Evolutionary conservation across 331 rosid genomes (phyloP), one percentile per base, ranked within the genome.

Genomic region (Cydonia oblonga): DNA sequence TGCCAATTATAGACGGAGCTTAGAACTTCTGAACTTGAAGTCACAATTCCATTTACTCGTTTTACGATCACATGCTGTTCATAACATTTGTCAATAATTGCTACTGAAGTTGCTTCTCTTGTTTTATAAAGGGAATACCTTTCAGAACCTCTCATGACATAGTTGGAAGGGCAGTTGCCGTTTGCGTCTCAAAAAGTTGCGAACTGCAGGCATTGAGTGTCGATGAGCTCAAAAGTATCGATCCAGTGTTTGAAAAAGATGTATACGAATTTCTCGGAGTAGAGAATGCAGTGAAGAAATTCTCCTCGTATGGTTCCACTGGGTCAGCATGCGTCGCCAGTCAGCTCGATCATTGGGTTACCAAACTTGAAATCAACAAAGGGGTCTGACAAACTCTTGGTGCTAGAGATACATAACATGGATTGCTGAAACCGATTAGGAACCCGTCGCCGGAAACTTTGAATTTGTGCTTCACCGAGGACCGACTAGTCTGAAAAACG

Each of bases 91-190:
- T 16, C 7, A 16, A 14, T 49, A 13, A 51, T 64, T 52, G 49
- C 29, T 64, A 19, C 15, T 72, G 60, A 53, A 66, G 66, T 61
- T 56, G 20, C 59, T 18, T 22, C 9, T 19, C 30, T 51, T 24
- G 16, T 70, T 75, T 32, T 83, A 24, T 80, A 67, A 87, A 95
- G 98, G 97, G 87, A 66, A 80, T 95, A 40, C 97, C 98, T 38
- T 93, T 93, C 76, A 85, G 98, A 72, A 95, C 98, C 7, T 90
- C 97, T 76, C 98, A 95, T 77, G 98, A 91, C 79, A 85, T 89
- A 22, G 96, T 87, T 11, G 98, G 98, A 76, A 89, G 85, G 74
- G 80, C 86, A 0, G 98, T 95, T 30, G 98, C 97, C 24, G 33
- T 88, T 7, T 91, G 98, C 3, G 86, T 91, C 66, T 78, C 68